These are phyloP conservation scores for Multifurca ochricompacta DNA, from an alignment of 768 basidiomycete genomes.

Conservation along the genomic window DNA sequence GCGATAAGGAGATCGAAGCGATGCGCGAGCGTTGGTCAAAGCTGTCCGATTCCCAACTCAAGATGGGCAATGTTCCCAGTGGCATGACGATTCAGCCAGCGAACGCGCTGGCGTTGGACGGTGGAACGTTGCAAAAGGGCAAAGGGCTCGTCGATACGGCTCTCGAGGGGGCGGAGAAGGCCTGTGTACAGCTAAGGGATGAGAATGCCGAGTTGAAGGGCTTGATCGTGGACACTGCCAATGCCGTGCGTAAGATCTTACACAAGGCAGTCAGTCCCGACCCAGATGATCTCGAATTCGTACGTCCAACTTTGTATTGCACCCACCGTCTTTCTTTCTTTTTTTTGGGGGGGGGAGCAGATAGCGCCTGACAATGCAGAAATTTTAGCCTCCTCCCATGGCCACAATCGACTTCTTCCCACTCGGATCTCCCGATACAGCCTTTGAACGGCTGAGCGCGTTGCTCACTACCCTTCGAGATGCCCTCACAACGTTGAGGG, in stretches of 20 bases:
- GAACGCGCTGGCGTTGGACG: slow-evolving; percentile 43
- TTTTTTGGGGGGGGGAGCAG: neutral
- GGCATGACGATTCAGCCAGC: slow-evolving; percentile 39
- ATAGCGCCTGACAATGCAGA: slow-evolving; percentile 5
- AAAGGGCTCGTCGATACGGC: slow-evolving; percentile 55
- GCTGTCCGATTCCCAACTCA: slow-evolving; percentile 59
- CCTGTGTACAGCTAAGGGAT: slow-evolving; percentile 49
- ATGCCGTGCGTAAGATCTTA: slow-evolving; percentile 52
- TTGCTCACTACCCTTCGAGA: slow-evolving; percentile 25
- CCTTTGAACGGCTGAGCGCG: slow-evolving; percentile 24
- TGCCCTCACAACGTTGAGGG: slow-evolving; percentile 15
- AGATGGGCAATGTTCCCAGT: slow-evolving; percentile 33
- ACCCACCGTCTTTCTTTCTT: slow-evolving; percentile 23
- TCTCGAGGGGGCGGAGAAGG: slow-evolving; percentile 65
- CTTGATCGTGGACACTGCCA: slow-evolving; percentile 53
- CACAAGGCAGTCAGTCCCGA: slow-evolving; percentile 35
- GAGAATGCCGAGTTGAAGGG: slow-evolving; percentile 59
- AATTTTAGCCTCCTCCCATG: slow-evolving; percentile 23
- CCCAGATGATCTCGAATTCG: slow-evolving; percentile 42
- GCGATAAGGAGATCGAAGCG: slow-evolving; percentile 71
- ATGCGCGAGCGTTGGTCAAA: slow-evolving; percentile 70
- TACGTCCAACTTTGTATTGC: too few species aligned
- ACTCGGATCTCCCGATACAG: slow-evolving; percentile 22
- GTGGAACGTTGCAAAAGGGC: slow-evolving; percentile 37
- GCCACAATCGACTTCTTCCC: slow-evolving; percentile 25